Base-by-base conservation (phyloP, 148 eudicot species). In the Pouteria glomerata region DNA sequence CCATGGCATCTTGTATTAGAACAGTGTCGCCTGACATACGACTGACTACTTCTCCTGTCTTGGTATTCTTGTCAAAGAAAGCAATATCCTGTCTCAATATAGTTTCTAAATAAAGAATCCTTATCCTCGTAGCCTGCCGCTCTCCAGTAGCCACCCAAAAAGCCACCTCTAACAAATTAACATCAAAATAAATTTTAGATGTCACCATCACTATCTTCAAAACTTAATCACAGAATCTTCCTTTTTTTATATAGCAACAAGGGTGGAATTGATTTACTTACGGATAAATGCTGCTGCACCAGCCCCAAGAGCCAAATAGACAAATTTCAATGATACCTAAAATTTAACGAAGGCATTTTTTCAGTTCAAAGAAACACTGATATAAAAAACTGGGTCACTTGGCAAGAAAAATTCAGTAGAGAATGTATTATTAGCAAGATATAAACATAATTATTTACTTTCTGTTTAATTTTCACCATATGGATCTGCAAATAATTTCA, bases 1-100 rank as follows among this genome's bases (percentile, higher is more conserved):
- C 96, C 84, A 86, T 86, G 51, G 96, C 96, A 48, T 90, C 90
- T 80, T 88, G 92, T 69, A 90, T 88, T n/a, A 88, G 87, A 35
- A 88, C 89, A 24, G 96, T 88, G 68, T 90, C 92, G 44, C 96
- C 92, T 0, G 96, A 90, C 92, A 88, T 90, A 72, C 96, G 85
- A 24, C 92, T 89, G 8, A 90, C 76, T 34, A 90, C 89, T 82
- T 90, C 96, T 76, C 96, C 96, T 0, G 96, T 86, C 64, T 83
- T 90, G 8, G 89, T 85, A 80, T 90, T 92, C 71, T 73, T 86
- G 73, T 90, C 96, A 59, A 88, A 90, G 77, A 90, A 90, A 10
- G 85, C 73, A 29, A 90, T 67, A 68, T 90, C 96, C 81, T 90
- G 96, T 66, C 90, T 75, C 31, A 90, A 78, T 21, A 90, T 90